Conservation (phyloP, 2,329 filamentous ascomycete species). For the Setomelanomma holmii region DNA sequence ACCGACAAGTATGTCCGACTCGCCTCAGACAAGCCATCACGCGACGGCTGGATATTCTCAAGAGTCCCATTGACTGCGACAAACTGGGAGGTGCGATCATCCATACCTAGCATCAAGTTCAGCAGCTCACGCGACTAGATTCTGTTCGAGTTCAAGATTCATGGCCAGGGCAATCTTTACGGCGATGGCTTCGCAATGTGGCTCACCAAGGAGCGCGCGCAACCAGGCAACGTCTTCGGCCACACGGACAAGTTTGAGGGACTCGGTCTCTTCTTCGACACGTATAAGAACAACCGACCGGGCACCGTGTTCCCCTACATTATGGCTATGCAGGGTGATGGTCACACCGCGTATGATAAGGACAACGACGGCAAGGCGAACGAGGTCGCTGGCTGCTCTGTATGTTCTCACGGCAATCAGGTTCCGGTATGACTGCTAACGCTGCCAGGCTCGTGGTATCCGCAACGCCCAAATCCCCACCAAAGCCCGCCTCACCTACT, state of each 20-base stretch:
- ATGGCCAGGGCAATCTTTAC: slow-evolving; percentile 86
- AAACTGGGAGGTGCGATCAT: slow-evolving; percentile 80
- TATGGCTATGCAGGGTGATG: slow-evolving; percentile 98
- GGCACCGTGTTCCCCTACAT: slow-evolving; percentile 96
- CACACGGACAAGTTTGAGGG: slow-evolving; percentile 89
- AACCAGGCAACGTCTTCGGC: slow-evolving; percentile 85
- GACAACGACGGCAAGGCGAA: slow-evolving; percentile 91
- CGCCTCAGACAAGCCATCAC: slow-evolving; percentile 87
- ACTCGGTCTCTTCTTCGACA: slow-evolving; percentile 94
- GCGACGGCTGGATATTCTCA: slow-evolving; percentile 92
- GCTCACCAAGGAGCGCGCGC: slow-evolving; percentile 91
- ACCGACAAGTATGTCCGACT: slow-evolving; percentile 86
- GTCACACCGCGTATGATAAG: slow-evolving; percentile 88
- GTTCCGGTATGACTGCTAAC: slow-evolving; percentile 13
- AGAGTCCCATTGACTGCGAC: slow-evolving; percentile 93
- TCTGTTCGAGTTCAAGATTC: slow-evolving; percentile 93
- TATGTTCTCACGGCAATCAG: slow-evolving; percentile 46
- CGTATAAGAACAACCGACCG: slow-evolving; percentile 98
- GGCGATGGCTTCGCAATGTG: slow-evolving; percentile 98
- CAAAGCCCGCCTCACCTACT: slow-evolving; percentile 90
- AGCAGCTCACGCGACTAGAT: slow-evolving; percentile 61
- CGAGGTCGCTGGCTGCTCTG: slow-evolving; percentile 92
- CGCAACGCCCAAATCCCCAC: slow-evolving; percentile 77
- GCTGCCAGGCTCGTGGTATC: slow-evolving; percentile 75
- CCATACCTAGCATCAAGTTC: neutral